Conservation (phyloP, 75 land plant species). For the Selaginella tamariscina region DNA sequence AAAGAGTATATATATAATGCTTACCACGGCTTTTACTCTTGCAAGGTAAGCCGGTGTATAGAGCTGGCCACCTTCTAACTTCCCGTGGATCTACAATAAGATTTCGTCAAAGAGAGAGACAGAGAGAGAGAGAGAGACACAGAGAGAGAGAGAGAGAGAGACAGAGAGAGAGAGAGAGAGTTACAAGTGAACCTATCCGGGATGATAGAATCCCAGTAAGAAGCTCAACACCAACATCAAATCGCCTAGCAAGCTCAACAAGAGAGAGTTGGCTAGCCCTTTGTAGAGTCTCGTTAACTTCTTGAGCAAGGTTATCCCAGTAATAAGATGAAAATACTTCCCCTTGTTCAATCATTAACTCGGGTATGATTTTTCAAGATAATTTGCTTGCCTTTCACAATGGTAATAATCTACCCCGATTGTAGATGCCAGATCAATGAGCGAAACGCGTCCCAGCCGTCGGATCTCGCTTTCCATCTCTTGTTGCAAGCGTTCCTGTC, state of each 20-base stretch:
- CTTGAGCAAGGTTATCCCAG: conserved; percentile 92
- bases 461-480: conserved; percentile 60
- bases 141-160: background rate
- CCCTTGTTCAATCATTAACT: conserved; percentile 71
- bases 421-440: conserved; percentile 73
- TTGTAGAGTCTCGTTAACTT: conserved; percentile 82
- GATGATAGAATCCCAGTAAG: conserved; percentile 53
- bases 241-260: conserved; percentile 74
- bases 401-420: conserved; percentile 85
- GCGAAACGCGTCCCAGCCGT: conserved; percentile 51
- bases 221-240: conserved; percentile 71
- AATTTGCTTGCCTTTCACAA: conserved; percentile 70
- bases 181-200: conserved; percentile 73
- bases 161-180: too few species aligned
- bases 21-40: conserved; percentile 71
- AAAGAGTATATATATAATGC: too few species aligned
- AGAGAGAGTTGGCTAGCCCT: conserved; percentile 78
- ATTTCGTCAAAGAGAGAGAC: background rate
- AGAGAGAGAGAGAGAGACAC: background rate
- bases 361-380: conserved; percentile 37
- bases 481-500: conserved; percentile 59
- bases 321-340: conserved; percentile 68
- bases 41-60: conserved; percentile 89
- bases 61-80: conserved; percentile 89
- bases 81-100: conserved; percentile 80